phyloP scores from a whole-genome alignment of 306 rosid genomes.

The Casuarina glauca region DNA sequence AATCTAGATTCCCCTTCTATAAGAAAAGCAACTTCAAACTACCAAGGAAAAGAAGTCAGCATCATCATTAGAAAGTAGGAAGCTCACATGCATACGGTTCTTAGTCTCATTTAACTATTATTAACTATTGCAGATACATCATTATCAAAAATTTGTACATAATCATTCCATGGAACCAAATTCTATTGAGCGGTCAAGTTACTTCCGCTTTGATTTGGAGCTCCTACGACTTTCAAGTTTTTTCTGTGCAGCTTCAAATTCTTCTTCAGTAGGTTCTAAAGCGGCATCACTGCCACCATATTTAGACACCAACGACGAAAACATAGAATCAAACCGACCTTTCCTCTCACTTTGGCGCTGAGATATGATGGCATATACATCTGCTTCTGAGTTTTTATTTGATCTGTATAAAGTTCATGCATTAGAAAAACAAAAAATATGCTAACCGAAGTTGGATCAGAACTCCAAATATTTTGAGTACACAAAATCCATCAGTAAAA shows the following conservation, averaged over 20 bases:
- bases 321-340: slow-evolving; percentile 66
- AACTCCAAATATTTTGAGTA: neutral
- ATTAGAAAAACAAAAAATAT: neutral
- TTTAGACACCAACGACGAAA: slow-evolving; percentile 73
- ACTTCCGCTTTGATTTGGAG: slow-evolving; percentile 63
- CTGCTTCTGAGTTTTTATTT: slow-evolving; percentile 49
- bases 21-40: neutral
- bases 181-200: slow-evolving; percentile 11
- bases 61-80: neutral
- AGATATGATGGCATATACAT: slow-evolving; percentile 62
- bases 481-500: slow-evolving; percentile 2
- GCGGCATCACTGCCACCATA: slow-evolving; percentile 51
- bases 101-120: neutral
- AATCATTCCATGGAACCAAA: neutral
- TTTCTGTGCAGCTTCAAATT: slow-evolving; percentile 77
- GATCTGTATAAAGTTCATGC: slow-evolving; percentile 46
- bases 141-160: slow-evolving; percentile 1
- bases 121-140: neutral
- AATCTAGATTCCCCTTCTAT: neutral
- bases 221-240: slow-evolving; percentile 60
- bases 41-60: neutral
- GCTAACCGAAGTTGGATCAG: neutral
- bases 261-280: slow-evolving; percentile 83
- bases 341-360: slow-evolving; percentile 67
- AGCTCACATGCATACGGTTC: neutral